Base-by-base conservation (phyloP, 441 rosid genomes). In the Erodium moschatum region DNA sequence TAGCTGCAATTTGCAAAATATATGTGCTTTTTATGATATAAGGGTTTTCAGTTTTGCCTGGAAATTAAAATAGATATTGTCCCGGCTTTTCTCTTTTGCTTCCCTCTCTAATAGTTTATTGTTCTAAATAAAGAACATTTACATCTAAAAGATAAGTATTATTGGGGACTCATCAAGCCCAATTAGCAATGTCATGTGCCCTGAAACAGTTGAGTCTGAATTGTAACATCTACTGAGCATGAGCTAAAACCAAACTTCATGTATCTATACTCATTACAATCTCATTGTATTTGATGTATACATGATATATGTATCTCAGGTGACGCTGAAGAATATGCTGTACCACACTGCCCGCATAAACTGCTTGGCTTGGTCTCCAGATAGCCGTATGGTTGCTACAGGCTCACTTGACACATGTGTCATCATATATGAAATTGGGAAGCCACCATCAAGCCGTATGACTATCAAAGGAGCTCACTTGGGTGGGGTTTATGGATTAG, bases 321-420 rank as follows among this genome's bases (percentile, higher is more conserved):
- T 89, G 72, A 88, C 83, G 78, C 87, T 93, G 2, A 93, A 91
- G 87, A 93, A 87, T 83, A 89, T 91, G 98, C 64, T 89, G 80
- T 93, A 86, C 83, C 98, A 93, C 76, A 84, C 86, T 58, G 95
- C 97, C n/a, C 95, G 97, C 68, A 83, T 93, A 74, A 93, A 90
- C 85, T 93, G 97, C 79, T 81, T 93, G 63, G 97, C 98, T 24
- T 93, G 98, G 98, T 89, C 98, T 72, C 96, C 98, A 8, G 82
- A 87, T 77, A 84, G 86, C 78, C 79, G 74, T 64, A 77, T 82
- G 89, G 88, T 93, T 67, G 97, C 96, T 5, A 93, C 95, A 12
- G 98, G 98, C 67, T 91, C 98, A 1, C 92, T 93, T 1, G 98
- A 91, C 82, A 93, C 92, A 0, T 86, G 87, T 50, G 87, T 93